Conservation (phyloP, 2,329 filamentous ascomycete species). For the Pseudogymnoascus sp. region DNA sequence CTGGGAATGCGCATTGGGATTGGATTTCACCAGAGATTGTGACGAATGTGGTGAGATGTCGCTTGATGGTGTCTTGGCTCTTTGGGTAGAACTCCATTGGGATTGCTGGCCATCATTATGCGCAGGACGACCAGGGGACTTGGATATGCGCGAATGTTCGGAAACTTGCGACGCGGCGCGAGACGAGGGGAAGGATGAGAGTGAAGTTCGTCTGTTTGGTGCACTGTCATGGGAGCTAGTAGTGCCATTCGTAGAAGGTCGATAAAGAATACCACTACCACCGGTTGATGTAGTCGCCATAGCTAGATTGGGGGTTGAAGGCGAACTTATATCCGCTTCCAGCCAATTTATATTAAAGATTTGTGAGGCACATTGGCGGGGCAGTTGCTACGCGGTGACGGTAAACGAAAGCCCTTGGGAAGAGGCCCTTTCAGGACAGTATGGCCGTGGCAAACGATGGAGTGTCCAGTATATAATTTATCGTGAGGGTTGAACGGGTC, state of each 20-base stretch:
- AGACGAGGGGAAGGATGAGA: slow-evolving; percentile 55
- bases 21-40: slow-evolving; percentile 44
- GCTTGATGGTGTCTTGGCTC: slow-evolving; percentile 53
- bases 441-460: background rate
- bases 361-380: slow-evolving; percentile 5
- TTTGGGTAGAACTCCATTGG: slow-evolving; percentile 51
- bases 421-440: background rate
- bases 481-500: background rate
- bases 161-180: slow-evolving; percentile 53
- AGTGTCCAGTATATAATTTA: background rate
- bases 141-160: slow-evolving; percentile 42
- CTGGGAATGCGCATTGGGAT: slow-evolving; percentile 44
- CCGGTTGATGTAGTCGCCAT: background rate
- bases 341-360: background rate
- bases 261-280: slow-evolving; percentile 20
- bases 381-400: background rate
- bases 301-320: background rate
- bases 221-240: slow-evolving; percentile 28
- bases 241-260: slow-evolving; percentile 33
- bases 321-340: slow-evolving; percentile 1
- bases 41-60: slow-evolving; percentile 54
- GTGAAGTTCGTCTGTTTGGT: slow-evolving; percentile 45
- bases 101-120: slow-evolving; percentile 50
- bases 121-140: slow-evolving; percentile 43
- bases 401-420: background rate